These are phyloP conservation scores for Laburnicola sp. DNA, from an alignment of 2,329 filamentous ascomycete genomes.

Conservation along the genomic window DNA sequence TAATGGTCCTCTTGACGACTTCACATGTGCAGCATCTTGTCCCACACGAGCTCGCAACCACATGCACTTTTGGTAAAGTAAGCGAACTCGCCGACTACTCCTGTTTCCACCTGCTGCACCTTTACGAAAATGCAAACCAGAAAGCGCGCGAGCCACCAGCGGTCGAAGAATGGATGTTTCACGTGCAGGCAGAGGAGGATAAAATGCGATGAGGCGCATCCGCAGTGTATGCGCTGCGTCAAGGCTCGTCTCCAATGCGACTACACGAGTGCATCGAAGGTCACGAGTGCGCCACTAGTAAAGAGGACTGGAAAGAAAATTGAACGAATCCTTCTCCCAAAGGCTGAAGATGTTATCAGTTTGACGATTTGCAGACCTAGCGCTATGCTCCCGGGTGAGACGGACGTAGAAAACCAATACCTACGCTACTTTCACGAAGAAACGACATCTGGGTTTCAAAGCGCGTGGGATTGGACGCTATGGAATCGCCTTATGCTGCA, in stretches of 20 bases:
- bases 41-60: not conserved
- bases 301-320: not conserved
- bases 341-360: not conserved
- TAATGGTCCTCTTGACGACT: not conserved
- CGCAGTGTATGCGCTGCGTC: conserved; percentile 11
- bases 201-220: conserved; percentile 15
- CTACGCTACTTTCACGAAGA: conserved; percentile 17
- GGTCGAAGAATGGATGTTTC: conserved; percentile 11
- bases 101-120: not conserved
- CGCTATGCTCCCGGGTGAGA: conserved; percentile 12
- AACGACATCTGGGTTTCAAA: conserved; percentile 17
- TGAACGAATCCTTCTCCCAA: conserved; percentile 6
- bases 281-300: not conserved
- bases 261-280: not conserved
- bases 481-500: conserved; percentile 20
- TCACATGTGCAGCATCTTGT: not conserved
- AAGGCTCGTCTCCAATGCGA: conserved; percentile 10
- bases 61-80: not conserved
- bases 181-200: conserved; percentile 15
- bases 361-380: conserved; percentile 7
- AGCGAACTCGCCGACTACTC: not conserved
- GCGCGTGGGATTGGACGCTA: conserved; percentile 16
- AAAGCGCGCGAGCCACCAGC: conserved; percentile 2
- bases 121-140: not conserved
- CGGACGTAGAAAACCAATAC: conserved; percentile 18